phyloP scores from a whole-genome alignment of 805 yeast species.

The Teunomyces tritomae region DNA sequence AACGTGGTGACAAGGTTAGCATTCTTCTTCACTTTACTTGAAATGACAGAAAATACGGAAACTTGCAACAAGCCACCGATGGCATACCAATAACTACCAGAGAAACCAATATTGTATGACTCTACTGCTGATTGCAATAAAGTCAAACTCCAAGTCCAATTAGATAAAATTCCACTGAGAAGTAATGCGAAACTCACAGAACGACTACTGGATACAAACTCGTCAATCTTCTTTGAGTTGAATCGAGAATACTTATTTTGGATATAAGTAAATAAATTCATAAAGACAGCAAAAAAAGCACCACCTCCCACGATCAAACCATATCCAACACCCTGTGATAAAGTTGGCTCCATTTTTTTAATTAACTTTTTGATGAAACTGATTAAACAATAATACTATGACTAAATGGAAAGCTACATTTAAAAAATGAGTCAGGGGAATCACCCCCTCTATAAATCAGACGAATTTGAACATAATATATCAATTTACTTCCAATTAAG shows the following conservation, averaged over 20 bases:
- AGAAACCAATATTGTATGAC: slow-evolving; percentile 19
- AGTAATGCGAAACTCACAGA: slow-evolving; percentile 15
- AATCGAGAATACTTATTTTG: slow-evolving; percentile 13
- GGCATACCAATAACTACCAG: slow-evolving; percentile 24
- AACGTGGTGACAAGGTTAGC: slow-evolving; percentile 35
- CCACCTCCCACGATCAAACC: slow-evolving; percentile 16
- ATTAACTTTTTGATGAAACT: not conserved
- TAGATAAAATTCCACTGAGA: slow-evolving; percentile 22
- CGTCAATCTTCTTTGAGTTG: slow-evolving; percentile 15
- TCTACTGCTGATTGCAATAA: slow-evolving; percentile 21
- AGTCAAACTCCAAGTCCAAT: slow-evolving; percentile 29
- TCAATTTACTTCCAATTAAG: no score
- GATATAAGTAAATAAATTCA: slow-evolving; percentile 13
- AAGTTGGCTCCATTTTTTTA: slow-evolving; percentile 11
- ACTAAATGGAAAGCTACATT: not conserved
- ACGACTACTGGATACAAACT: slow-evolving; percentile 16
- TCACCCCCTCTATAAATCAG: no score
- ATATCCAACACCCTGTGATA: slow-evolving; percentile 17
- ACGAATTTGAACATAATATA: no score
- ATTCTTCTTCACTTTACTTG: slow-evolving; percentile 28
- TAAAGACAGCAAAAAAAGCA: slow-evolving; percentile 15
- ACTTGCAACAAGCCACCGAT: slow-evolving; percentile 25
- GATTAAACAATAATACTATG: not conserved
- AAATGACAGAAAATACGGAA: slow-evolving; percentile 33
- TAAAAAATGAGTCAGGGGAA: not conserved